A percentile compares a stretch with the other conserved stretches of the same genome.
Conservation (phyloP, 495 filamentous ascomycete genomes). For the Physcia stellaris region DNA sequence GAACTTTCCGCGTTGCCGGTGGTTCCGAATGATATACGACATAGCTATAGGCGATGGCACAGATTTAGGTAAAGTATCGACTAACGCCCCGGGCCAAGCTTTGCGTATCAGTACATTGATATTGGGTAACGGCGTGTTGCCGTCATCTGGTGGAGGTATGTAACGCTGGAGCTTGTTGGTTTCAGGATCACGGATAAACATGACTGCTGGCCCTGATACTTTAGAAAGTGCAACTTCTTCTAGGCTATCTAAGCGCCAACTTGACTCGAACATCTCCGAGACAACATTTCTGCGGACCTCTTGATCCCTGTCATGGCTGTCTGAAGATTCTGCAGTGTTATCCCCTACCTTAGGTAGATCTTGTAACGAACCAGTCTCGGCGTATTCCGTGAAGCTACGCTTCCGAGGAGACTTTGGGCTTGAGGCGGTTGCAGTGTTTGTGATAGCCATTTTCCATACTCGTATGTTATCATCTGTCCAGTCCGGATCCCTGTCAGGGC, state of each 20-base stretch:
- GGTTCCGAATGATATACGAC: conserved; percentile 71
- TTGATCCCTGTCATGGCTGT: conserved; percentile 29
- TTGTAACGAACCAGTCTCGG: neutral
- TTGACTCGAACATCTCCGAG: conserved; percentile 67
- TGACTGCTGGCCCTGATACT: conserved; percentile 50
- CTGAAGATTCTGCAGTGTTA: conserved; percentile 8
- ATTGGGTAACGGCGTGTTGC: conserved; percentile 35
- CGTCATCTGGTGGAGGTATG: conserved; percentile 45
- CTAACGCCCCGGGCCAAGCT: conserved; percentile 68
- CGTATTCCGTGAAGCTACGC: conserved; percentile 45
- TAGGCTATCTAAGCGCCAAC: conserved; percentile 59
- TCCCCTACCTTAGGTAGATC: neutral
- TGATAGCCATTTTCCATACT: conserved; percentile 67
- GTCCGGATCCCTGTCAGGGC: conserved; percentile 36
- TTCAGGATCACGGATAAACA: conserved; percentile 52
- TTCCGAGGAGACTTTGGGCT: conserved; percentile 36
- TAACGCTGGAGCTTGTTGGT: conserved; percentile 56
- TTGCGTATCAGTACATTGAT: conserved; percentile 61
- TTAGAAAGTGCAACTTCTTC: conserved; percentile 47
- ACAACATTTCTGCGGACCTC: conserved; percentile 47
- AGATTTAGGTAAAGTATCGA: conserved; percentile 51
- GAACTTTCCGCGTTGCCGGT: conserved; percentile 71
- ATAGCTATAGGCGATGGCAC: conserved; percentile 49
- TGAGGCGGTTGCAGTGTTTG: neutral
- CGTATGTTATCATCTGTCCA: conserved; percentile 62